Evolutionary conservation across 2,329 filamentous ascomycete genomes (phyloP), one percentile per base, ranked within the genome.

Genomic region (Botrytis medusae): DNA sequence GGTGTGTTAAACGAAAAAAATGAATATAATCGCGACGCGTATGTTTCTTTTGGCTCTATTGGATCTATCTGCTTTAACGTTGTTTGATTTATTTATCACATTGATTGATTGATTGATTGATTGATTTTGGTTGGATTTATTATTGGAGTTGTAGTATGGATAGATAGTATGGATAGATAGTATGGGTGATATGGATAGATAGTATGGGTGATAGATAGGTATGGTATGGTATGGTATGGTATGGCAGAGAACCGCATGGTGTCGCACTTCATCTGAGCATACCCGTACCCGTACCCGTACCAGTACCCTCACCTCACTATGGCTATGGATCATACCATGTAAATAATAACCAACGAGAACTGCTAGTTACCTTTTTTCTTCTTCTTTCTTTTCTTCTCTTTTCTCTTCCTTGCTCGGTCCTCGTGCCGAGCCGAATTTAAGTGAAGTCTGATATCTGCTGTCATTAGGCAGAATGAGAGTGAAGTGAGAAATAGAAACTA

Each of bases 11-110:
- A 34, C 51, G 51, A 59, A 59, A 2, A 29, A 5, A 16, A 10
- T 8, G 20, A 14, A 65, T 34, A 48, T 65, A 67, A 67, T 51
- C 64, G 64, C 64, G 64, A 51, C 63, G 63, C 63, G 63, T 67
- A 51, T 29, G 29, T 60, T 60, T 60, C 37, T n/a, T 9, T 62
- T 16, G 16, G 16, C 34, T 25, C 5, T 12, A 37, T 61, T 61
- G 59, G 59, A 42, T 37, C 3, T n/a, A 37, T 16, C n/a, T 25
- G 59, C 22, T 40, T 40, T 42, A n/a, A 2, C 4, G 40, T 42
- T 42, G 16, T 54, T 54, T 16, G 25, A 7, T 7, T 54, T 6
- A 16, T 29, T 54, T n/a, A n/a, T 51, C n/a, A 51, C 14, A 51
- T 51, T 51, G 14, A 51, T n/a, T n/a, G n/a, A n/a, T n/a, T n/a